Percentiles rank a stretch among this genome's conserved stretches.
phyloP scores from a whole-genome alignment of 139 green algal species.

The Bryopsis sp. region DNA sequence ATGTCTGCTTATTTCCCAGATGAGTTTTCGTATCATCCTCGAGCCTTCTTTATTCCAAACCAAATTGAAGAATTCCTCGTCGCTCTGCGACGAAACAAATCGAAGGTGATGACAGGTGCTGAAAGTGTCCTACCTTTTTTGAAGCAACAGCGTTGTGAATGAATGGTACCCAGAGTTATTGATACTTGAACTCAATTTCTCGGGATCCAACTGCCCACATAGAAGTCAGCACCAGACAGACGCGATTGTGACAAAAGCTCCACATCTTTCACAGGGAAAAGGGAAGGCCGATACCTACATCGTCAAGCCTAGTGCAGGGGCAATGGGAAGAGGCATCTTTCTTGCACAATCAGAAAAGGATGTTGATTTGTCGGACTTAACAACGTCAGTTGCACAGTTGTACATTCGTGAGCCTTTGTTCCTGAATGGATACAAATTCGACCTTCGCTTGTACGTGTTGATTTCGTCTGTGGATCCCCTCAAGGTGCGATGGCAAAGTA shows the following conservation, averaged over 20 bases:
- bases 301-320: slow-evolving; percentile 36
- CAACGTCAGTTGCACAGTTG: slow-evolving; percentile 29
- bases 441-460: slow-evolving; percentile 61
- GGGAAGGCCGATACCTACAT: slow-evolving; percentile 29
- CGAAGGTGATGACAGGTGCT: slow-evolving; percentile 3
- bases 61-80: slow-evolving; percentile 35
- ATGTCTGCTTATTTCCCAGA: slow-evolving; percentile 26
- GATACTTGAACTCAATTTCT: neutral
- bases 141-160: too few species aligned
- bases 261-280: neutral
- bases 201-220: neutral
- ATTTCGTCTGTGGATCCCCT: slow-evolving; percentile 52
- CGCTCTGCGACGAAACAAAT: slow-evolving; percentile 28
- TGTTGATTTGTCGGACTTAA: slow-evolving; percentile 28
- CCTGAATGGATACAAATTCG: slow-evolving; percentile 58
- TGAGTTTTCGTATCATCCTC: slow-evolving; percentile 31
- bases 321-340: slow-evolving; percentile 42
- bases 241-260: too few species aligned
- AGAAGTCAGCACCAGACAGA: too few species aligned
- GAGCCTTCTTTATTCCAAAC: slow-evolving; percentile 27
- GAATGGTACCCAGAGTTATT: too few species aligned
- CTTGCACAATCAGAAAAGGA: slow-evolving; percentile 38
- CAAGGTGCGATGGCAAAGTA: slow-evolving; percentile 28
- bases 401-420: slow-evolving; percentile 48
- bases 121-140: too few species aligned